These are phyloP conservation scores for Penicillium antarcticum DNA, from an alignment of 495 filamentous ascomycete genomes.

Conservation along the genomic window DNA sequence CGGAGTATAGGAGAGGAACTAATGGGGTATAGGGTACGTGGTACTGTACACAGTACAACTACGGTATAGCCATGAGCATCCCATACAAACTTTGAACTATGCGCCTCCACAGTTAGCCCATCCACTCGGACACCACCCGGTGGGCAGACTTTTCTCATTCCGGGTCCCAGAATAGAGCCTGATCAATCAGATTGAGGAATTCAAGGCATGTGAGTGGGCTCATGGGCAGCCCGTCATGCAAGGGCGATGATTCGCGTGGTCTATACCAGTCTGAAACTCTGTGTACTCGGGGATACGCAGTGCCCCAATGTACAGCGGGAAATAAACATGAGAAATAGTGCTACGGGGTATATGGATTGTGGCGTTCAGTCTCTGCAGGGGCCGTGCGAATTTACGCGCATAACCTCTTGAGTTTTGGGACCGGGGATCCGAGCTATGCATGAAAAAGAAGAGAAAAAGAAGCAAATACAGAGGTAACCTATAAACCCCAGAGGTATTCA, in stretches of 20 bases:
- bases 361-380: background rate
- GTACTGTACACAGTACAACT: no score
- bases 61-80: no score
- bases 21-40: no score
- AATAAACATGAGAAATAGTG: background rate
- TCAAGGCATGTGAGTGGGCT: background rate
- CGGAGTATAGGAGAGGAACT: no score
- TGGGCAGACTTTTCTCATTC: background rate
- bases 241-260: conserved; percentile 7
- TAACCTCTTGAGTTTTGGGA: no score
- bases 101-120: no score
- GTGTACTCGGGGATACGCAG: background rate
- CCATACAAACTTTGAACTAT: no score
- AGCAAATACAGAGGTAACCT: background rate
- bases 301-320: background rate
- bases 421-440: no score
- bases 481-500: background rate
- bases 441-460: no score
- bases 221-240: background rate
- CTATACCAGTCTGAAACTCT: background rate
- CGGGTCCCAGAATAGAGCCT: background rate
- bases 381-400: background rate
- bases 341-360: background rate
- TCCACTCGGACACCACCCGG: background rate
- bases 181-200: conserved; percentile 4